phyloP scores from a whole-genome alignment of 495 filamentous ascomycete genomes.

The Aspergillus hancockii region DNA sequence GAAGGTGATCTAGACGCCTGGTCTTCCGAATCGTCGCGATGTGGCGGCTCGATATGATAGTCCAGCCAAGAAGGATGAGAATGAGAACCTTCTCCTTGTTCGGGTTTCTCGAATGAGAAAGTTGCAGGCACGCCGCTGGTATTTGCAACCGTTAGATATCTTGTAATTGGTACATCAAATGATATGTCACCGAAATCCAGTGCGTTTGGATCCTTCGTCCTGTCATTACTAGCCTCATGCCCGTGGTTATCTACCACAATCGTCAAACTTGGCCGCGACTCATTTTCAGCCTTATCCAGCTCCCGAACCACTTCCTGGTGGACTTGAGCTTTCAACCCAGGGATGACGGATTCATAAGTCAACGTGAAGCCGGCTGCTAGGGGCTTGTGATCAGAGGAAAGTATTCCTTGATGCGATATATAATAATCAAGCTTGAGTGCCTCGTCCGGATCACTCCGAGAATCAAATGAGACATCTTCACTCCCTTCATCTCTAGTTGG shows the following conservation, averaged over 20 bases:
- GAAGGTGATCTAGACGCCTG: conserved; percentile 32
- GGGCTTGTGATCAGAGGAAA: conserved; percentile 96
- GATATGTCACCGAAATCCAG: conserved; percentile 76
- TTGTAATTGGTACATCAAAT: conserved; percentile 63
- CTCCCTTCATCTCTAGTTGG: conserved; percentile 32
- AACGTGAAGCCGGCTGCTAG: conserved; percentile 77
- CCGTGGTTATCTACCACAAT: conserved; percentile 71
- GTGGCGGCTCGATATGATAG: conserved; percentile 57
- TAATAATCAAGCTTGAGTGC: conserved; percentile 73
- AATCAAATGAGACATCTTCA: conserved; percentile 20
- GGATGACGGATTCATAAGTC: conserved; percentile 79
- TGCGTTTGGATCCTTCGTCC: conserved; percentile 49
- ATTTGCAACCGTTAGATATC: conserved; percentile 82
- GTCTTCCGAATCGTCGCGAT: conserved; percentile 34
- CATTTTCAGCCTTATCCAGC: conserved; percentile 90
- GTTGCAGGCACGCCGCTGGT: conserved; percentile 77
- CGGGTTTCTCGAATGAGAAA: conserved; percentile 71
- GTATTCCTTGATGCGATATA: conserved; percentile 80
- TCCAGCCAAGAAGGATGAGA: conserved; percentile 61
- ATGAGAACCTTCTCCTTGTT: conserved; percentile 34
- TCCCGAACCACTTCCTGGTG: conserved; percentile 86
- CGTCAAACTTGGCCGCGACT: conserved; percentile 80
- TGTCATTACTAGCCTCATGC: conserved; percentile 24
- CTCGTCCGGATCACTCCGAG: conserved; percentile 29
- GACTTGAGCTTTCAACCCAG: conserved; percentile 76